Evolutionary conservation across 495 filamentous ascomycete species (phyloP), one percentile per base, ranked within the genome.

Genomic region (Xylaria nigripes): DNA sequence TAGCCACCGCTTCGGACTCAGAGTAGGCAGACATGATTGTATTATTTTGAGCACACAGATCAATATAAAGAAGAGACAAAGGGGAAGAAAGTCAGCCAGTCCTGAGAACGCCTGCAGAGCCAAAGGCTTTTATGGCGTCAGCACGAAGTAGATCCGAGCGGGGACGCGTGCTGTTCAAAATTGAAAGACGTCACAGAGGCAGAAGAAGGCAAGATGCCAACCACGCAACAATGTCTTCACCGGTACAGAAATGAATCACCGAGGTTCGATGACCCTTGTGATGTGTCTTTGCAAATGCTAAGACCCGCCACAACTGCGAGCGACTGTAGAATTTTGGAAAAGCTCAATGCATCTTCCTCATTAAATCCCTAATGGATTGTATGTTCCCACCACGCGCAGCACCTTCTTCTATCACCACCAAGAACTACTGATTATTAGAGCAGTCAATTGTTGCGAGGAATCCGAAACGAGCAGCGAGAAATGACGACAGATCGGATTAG

Each of bases 1-100:
- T 85, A 54, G 90, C 92, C 59, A 97, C 88, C 68, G 95, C 90
- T 66, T 87, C 89, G 50, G 89, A 92, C 59, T 82, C 74, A 54
- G 83, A 74, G 46, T 80, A 79, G 47, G 77, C 76, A 69, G 83
- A 82, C 89, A 94, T 95, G 75, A 45, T 68, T 61, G 63, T 51
- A 59, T 55, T 56, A 59, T 52, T 45, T 49, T 19, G 43, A 58
- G 46, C 27, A 61, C 55, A 48, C 52, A 24, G 38, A 4, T 36
- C 45, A 45, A 57, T 30, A 58, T 45, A 16, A 12, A 44, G 47
- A 57, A 16, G 24, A 42, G 55, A 23, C 3, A 16, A 43, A 48
- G 55, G 48, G 48, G 50, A 34, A 42, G 51, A 50, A 30, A 48
- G 48, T 12, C 45, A 48, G 27, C 51, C 54, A 52, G 51, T 45